Conservation (phyloP, 345 rosid genomes). For the Cardamine chenopodiifolia region DNA sequence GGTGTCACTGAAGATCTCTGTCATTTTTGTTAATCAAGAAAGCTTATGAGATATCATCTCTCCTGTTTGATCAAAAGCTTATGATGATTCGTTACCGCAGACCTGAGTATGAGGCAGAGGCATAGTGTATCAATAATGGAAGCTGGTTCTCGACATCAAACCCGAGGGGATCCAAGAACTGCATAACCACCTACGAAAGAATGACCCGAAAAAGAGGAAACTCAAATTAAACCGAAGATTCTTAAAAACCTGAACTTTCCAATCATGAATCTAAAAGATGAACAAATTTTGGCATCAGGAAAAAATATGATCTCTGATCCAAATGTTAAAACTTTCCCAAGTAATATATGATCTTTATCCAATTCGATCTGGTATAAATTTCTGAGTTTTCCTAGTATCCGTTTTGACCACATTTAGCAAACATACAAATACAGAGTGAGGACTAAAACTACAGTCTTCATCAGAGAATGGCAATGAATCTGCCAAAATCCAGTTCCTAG, state of each 20-base stretch:
- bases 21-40: slow-evolving; percentile 40
- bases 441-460: background rate
- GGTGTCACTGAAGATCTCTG: slow-evolving; percentile 49
- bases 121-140: slow-evolving; percentile 24
- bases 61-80: background rate
- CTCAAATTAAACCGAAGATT: background rate
- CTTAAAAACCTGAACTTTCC: background rate
- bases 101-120: slow-evolving; percentile 45
- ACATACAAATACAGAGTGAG: background rate
- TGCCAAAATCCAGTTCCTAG: background rate
- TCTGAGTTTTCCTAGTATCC: background rate
- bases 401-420: slow-evolving; percentile 8
- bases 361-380: background rate
- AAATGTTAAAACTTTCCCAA: background rate
- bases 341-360: background rate
- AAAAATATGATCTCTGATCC: background rate
- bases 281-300: background rate
- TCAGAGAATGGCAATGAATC: background rate
- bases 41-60: background rate
- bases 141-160: background rate
- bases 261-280: background rate
- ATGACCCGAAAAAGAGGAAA: background rate
- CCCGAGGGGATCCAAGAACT: slow-evolving; percentile 6
- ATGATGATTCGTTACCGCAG: slow-evolving; percentile 12
- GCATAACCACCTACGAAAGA: slow-evolving; percentile 18